Conservation (phyloP, 495 filamentous ascomycete genomes). For the Astrothelium macrocarpum region DNA sequence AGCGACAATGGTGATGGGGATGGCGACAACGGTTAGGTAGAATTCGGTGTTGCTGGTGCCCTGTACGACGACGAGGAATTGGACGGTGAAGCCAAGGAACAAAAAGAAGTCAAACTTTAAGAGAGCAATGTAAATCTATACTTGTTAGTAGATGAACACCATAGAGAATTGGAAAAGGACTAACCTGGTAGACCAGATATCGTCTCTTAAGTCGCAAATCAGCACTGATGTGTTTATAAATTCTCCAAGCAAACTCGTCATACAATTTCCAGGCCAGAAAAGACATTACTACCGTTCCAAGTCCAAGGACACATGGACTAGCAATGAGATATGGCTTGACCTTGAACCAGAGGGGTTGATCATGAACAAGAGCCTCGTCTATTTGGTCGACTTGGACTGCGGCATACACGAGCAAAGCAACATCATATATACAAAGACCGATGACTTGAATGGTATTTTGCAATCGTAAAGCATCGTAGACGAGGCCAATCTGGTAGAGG, state of each 20-base stretch:
- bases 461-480: slow-evolving; percentile 84
- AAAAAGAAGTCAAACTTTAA: slow-evolving; percentile 99
- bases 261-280: slow-evolving; percentile 89
- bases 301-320: slow-evolving; percentile 71
- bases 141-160: slow-evolving; percentile 17
- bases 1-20: slow-evolving; percentile 83
- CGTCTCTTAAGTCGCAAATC: slow-evolving; percentile 94
- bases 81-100: slow-evolving; percentile 95
- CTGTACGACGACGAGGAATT: slow-evolving; percentile 88
- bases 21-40: slow-evolving; percentile 73
- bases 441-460: slow-evolving; percentile 99
- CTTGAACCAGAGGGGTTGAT: slow-evolving; percentile 49
- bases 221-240: slow-evolving; percentile 97
- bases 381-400: slow-evolving; percentile 89
- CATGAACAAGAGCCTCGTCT: slow-evolving; percentile 52
- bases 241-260: slow-evolving; percentile 97
- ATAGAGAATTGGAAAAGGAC: slow-evolving; percentile 16
- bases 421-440: slow-evolving; percentile 83
- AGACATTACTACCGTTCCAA: slow-evolving; percentile 61
- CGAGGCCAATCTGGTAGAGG: slow-evolving; percentile 77
- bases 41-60: slow-evolving; percentile 62
- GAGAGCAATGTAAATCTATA: slow-evolving; percentile 92
- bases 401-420: slow-evolving; percentile 83
- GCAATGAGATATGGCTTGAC: slow-evolving; percentile 71
- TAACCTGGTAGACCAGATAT: slow-evolving; percentile 91